Percentiles rank a stretch among this genome's conserved stretches.
These are phyloP conservation scores for Neofusicoccum sp. DNA, from an alignment of 2,329 filamentous ascomycete species.

Conservation along the genomic window DNA sequence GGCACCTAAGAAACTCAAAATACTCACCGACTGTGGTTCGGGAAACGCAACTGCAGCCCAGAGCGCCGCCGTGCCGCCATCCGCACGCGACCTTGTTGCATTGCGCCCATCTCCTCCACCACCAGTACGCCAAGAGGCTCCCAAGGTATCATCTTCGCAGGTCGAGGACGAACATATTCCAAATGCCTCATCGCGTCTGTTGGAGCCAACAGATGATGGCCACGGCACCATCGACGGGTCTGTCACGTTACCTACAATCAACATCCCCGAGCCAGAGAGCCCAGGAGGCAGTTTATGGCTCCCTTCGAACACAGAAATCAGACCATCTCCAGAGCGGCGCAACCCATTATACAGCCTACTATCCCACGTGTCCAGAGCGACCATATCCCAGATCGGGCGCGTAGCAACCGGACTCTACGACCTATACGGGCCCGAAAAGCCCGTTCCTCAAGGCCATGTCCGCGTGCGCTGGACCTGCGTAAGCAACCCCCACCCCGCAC, in stretches of 20 bases:
- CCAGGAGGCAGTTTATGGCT: conserved; percentile 3
- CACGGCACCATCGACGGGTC: background rate
- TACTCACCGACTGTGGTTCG: background rate
- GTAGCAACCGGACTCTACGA: background rate
- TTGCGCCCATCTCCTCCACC: background rate
- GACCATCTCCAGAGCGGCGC: background rate
- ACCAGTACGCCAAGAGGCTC: background rate
- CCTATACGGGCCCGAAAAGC: conserved; percentile 30
- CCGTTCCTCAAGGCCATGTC: conserved; percentile 30
- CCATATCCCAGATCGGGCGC: background rate
- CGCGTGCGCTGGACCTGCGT: conserved; percentile 38
- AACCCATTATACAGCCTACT: background rate
- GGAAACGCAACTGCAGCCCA: background rate
- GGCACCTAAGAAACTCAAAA: background rate
- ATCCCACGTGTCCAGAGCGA: background rate
- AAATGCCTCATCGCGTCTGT: background rate
- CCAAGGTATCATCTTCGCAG: background rate
- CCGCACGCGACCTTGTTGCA: background rate
- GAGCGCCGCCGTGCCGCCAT: background rate
- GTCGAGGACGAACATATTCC: background rate
- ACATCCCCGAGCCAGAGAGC: conserved; percentile 1
- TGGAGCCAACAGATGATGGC: background rate
- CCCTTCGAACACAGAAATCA: conserved; percentile 11
- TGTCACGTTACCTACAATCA: conserved; percentile 9
- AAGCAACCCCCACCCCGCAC: conserved; percentile 12